phyloP scores from a whole-genome alignment of 2,329 filamentous ascomycete species.

The Laburnicola sp. region DNA sequence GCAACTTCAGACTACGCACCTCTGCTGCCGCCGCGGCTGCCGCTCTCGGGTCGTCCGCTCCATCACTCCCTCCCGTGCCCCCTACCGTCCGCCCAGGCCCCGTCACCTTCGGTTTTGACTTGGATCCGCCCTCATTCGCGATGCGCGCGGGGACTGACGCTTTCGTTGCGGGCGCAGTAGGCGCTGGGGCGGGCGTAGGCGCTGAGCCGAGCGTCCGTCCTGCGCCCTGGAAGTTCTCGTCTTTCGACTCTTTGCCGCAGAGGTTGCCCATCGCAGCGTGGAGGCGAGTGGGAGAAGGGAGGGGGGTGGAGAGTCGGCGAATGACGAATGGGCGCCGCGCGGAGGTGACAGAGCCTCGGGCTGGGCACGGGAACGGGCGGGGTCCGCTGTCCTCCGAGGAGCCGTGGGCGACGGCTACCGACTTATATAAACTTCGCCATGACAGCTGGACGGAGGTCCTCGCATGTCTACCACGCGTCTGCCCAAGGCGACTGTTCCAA shows the following conservation, averaged over 20 bases:
- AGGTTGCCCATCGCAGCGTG: slow-evolving; percentile 73
- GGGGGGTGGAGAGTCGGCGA: slow-evolving; percentile 15
- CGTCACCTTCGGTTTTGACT: slow-evolving; percentile 50
- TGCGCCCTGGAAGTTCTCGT: slow-evolving; percentile 69
- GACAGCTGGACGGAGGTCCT: not conserved
- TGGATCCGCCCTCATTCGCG: slow-evolving; percentile 19
- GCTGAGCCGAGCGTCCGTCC: slow-evolving; percentile 71
- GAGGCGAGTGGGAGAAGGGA: slow-evolving; percentile 9
- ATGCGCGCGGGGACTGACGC: slow-evolving; percentile 41
- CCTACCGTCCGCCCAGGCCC: slow-evolving; percentile 65
- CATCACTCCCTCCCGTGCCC: slow-evolving; percentile 42
- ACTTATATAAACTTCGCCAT: no score
- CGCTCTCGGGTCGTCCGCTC: slow-evolving; percentile 63
- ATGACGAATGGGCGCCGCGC: slow-evolving; percentile 23
- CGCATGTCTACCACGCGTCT: not conserved
- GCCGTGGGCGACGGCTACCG: not conserved
- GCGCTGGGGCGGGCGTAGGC: slow-evolving; percentile 13
- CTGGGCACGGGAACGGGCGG: slow-evolving; percentile 23
- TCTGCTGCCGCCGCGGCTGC: slow-evolving; percentile 83
- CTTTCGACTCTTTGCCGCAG: slow-evolving; percentile 69
- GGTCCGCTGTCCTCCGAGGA: not conserved
- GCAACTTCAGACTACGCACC: slow-evolving; percentile 57
- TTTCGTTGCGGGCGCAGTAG: slow-evolving; percentile 47
- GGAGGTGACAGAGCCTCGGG: slow-evolving; percentile 23
- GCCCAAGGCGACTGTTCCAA: slow-evolving; percentile 1